Conservation (phyloP, 176 grass and related monocot species). For the Elymus sibiricus region DNA sequence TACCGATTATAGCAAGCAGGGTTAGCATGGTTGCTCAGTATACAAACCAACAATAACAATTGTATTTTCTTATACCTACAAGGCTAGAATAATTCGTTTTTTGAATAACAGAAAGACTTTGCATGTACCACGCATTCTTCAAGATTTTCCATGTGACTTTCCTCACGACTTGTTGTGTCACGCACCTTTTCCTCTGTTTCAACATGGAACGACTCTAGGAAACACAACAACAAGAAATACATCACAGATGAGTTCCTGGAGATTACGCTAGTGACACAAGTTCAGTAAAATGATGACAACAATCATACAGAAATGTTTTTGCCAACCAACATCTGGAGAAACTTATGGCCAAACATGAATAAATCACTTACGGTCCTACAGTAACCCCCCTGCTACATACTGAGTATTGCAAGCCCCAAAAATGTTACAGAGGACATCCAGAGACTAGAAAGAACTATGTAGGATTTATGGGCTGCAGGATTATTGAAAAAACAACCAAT, state of each 20-base stretch:
- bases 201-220: slow-evolving; percentile 26
- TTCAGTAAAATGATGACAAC: slow-evolving; percentile 10
- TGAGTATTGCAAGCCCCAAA: not conserved
- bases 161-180: slow-evolving; percentile 17
- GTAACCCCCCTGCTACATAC: not conserved
- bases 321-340: slow-evolving; percentile 5
- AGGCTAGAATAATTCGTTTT: slow-evolving; percentile 9
- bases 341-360: not conserved
- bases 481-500: not conserved
- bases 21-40: not conserved
- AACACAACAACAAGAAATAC: slow-evolving; percentile 20
- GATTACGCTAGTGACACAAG: slow-evolving; percentile 4
- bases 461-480: not conserved
- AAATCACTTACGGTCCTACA: not conserved
- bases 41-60: not conserved
- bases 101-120: slow-evolving; percentile 4
- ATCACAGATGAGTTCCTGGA: not conserved
- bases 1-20: not conserved
- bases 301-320: not conserved
- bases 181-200: slow-evolving; percentile 12
- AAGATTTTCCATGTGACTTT: slow-evolving; percentile 69
- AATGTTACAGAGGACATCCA: not conserved
- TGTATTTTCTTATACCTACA: not conserved
- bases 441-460: not conserved
- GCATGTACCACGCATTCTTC: slow-evolving; percentile 74